A percentile compares a stretch with the other conserved stretches of the same genome.
Evolutionary conservation across 2,329 filamentous ascomycete species (phyloP).

Genomic region (Alternaria arborescens): DNA sequence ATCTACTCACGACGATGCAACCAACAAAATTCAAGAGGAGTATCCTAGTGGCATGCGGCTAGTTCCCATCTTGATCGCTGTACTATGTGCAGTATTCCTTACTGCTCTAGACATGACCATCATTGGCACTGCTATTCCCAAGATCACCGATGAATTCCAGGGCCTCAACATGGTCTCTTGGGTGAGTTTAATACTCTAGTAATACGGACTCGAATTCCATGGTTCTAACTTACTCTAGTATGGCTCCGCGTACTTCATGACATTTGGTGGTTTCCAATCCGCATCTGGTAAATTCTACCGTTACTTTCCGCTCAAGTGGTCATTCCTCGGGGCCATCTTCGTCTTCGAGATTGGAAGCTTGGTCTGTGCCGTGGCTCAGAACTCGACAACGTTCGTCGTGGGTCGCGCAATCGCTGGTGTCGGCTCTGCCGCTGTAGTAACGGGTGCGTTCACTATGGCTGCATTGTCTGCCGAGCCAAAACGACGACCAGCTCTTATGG

Average conservation of each 20-base stretch:
- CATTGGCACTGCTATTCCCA: slow-evolving; percentile 39
- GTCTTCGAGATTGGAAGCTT: slow-evolving; percentile 65
- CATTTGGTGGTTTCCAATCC: slow-evolving; percentile 55
- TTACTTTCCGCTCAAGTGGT: slow-evolving; percentile 53
- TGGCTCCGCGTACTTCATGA: slow-evolving; percentile 54
- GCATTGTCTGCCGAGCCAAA: slow-evolving; percentile 52
- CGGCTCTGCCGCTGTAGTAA: slow-evolving; percentile 48
- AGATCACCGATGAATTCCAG: slow-evolving; percentile 39
- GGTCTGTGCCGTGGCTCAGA: slow-evolving; percentile 57
- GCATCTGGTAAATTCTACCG: slow-evolving; percentile 58
- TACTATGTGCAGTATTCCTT: slow-evolving; percentile 21
- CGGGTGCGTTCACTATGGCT: slow-evolving; percentile 52
- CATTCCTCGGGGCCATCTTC: slow-evolving; percentile 46
- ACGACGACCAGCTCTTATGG: slow-evolving; percentile 51
- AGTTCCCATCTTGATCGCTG: not conserved
- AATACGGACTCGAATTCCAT: no score
- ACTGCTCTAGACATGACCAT: slow-evolving; percentile 25
- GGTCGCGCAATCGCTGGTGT: slow-evolving; percentile 52
- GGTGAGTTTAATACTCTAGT: slow-evolving; percentile 4
- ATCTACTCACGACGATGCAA: not conserved
- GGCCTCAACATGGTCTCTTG: slow-evolving; percentile 33
- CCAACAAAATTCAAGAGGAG: not conserved
- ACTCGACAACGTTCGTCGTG: slow-evolving; percentile 49
- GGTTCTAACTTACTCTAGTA: slow-evolving; percentile 15
- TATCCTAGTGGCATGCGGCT: not conserved